These are phyloP conservation scores for Dothideomycetes sp. DNA, from an alignment of 2,329 filamentous ascomycete species.

Conservation along the genomic window DNA sequence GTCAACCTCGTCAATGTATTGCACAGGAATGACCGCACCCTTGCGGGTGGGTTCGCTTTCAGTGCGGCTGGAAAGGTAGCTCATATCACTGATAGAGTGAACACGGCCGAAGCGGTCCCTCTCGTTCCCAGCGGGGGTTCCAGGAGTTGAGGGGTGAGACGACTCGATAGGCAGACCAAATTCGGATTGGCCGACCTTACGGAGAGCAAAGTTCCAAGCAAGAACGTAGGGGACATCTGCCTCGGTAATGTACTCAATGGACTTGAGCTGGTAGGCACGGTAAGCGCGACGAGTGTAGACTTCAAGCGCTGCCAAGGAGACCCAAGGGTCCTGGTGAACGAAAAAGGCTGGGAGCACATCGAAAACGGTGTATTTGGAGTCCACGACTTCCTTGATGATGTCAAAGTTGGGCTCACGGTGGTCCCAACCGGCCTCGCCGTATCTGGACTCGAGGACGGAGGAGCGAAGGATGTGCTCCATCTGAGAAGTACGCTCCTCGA, in stretches of 20 bases:
- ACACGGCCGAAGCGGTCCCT: conserved; percentile 70
- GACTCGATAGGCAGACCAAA: conserved; percentile 74
- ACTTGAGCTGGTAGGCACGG: conserved; percentile 85
- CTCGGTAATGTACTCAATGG: conserved; percentile 76
- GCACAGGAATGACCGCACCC: conserved; percentile 88
- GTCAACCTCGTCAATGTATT: conserved; percentile 88
- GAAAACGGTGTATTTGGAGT: conserved; percentile 97
- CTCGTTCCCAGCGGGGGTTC: conserved; percentile 47
- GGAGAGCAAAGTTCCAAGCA: conserved; percentile 91
- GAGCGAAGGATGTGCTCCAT: conserved; percentile 98
- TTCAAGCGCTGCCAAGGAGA: conserved; percentile 83
- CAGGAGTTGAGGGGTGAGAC: conserved; percentile 64
- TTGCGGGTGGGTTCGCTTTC: conserved; percentile 68
- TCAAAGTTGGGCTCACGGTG: conserved; percentile 86
- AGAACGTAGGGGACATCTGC: conserved; percentile 66
- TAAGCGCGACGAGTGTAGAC: conserved; percentile 95
- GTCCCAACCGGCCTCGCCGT: conserved; percentile 94
- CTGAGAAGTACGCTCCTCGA: conserved; percentile 88
- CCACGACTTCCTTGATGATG: conserved; percentile 92
- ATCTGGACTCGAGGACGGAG: conserved; percentile 90
- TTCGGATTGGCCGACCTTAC: conserved; percentile 86
- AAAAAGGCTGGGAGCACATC: conserved; percentile 95
- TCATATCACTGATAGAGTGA: conserved; percentile 93
- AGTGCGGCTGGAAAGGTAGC: conserved; percentile 65
- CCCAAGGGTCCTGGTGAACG: conserved; percentile 85